Percentiles rank a stretch among this genome's conserved stretches.
Conservation (phyloP, 1,139 yeast genomes). For the Blastobotrys arbuscula region DNA sequence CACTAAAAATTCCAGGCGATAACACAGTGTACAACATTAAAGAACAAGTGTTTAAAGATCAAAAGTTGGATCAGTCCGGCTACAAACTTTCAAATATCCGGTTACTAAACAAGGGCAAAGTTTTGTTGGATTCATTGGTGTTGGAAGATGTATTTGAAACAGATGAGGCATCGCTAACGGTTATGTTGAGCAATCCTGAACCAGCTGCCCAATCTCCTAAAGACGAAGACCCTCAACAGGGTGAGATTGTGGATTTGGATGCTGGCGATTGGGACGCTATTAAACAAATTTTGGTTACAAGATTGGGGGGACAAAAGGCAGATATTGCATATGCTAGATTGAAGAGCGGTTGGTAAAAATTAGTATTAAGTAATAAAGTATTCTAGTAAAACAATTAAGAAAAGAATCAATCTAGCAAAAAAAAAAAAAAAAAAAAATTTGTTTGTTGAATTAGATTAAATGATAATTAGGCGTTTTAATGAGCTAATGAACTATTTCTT, state of each 20-base stretch:
- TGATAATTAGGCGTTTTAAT: not conserved
- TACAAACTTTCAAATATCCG: slow-evolving; percentile 21
- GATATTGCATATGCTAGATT: slow-evolving; percentile 2
- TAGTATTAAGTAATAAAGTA: not conserved
- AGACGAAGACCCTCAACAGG: slow-evolving; percentile 11
- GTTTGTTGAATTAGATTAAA: not conserved
- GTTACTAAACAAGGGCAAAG: slow-evolving; percentile 30
- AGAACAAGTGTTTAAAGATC: slow-evolving; percentile 28
- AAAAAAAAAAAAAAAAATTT: slow-evolving; percentile 1
- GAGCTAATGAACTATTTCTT: not conserved
- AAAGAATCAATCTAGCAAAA: not conserved
- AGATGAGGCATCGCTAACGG: slow-evolving; percentile 22
- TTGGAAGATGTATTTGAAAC: slow-evolving; percentile 14
- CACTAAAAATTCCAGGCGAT: slow-evolving; percentile 20
- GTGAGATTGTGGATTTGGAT: slow-evolving; percentile 7
- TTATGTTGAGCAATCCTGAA: slow-evolving; percentile 19
- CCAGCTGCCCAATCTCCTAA: slow-evolving; percentile 12
- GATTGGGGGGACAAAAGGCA: slow-evolving; percentile 11
- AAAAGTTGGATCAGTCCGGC: slow-evolving; percentile 22
- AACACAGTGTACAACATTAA: slow-evolving; percentile 28
- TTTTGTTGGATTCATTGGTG: slow-evolving; percentile 26
- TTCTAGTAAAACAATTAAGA: not conserved
- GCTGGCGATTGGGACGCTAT: slow-evolving; percentile 22
- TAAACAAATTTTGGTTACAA: slow-evolving; percentile 16
- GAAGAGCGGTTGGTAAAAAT: slow-evolving; percentile 1